Evolutionary conservation across 768 basidiomycete genomes (phyloP).

Genomic region (Pleurotus ostreatus): DNA sequence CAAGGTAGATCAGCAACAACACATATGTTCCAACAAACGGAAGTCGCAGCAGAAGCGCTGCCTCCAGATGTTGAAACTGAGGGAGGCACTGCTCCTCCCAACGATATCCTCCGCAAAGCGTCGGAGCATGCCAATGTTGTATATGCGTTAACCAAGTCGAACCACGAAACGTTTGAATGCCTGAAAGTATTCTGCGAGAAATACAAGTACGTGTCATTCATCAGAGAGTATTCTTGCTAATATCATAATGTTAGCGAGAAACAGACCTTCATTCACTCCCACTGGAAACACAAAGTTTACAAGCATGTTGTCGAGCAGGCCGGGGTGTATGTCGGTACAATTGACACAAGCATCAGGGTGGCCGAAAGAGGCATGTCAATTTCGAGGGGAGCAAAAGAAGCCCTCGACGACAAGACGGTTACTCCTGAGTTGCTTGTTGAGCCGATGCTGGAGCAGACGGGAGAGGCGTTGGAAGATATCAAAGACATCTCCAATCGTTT

Average conservation of each 20-base stretch:
- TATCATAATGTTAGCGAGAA: background rate
- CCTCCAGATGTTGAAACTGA: too few relatives aligned
- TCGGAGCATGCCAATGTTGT: background rate
- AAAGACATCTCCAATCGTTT: background rate
- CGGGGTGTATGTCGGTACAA: background rate
- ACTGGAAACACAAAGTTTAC: background rate
- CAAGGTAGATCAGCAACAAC: too few relatives aligned
- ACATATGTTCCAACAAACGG: too few relatives aligned
- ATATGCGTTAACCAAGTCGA: background rate
- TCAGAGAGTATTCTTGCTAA: background rate
- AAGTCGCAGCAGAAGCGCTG: too few relatives aligned
- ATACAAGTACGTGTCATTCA: background rate
- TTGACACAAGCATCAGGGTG: background rate
- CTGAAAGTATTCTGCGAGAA: slow-evolving; percentile 2
- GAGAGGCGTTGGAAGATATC: background rate
- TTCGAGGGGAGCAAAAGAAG: background rate
- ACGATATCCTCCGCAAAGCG: background rate
- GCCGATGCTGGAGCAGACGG: background rate
- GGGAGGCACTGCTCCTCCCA: background rate
- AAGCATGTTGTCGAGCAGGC: background rate
- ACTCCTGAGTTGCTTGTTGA: background rate
- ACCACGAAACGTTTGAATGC: slow-evolving; percentile 5
- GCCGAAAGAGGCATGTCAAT: background rate
- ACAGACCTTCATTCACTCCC: background rate
- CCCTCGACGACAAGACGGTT: background rate